Evolutionary conservation across 768 basidiomycete species (phyloP).

Genomic region (Serendipita sp.): DNA sequence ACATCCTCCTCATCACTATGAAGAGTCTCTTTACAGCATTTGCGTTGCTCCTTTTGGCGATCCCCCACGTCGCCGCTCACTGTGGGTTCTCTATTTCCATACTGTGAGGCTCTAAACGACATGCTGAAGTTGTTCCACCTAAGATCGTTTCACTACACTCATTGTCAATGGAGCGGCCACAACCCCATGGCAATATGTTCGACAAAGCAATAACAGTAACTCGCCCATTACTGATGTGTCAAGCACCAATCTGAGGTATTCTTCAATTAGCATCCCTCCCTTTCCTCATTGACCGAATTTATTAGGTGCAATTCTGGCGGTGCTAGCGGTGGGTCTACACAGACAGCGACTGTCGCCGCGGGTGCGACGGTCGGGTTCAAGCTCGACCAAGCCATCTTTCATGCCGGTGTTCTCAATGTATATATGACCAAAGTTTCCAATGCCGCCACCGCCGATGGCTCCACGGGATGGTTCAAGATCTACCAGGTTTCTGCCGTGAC

Average conservation of each 20-base stretch:
- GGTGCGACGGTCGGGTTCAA: neutral
- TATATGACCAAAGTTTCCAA: slow-evolving; percentile 7
- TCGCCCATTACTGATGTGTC: neutral
- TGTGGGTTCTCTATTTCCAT: neutral
- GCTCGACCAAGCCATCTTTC: neutral
- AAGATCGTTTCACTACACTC: neutral
- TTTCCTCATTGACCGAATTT: neutral
- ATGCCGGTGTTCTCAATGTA: neutral
- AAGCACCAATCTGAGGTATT: neutral
- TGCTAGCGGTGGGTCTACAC: neutral
- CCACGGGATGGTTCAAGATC: slow-evolving; percentile 8
- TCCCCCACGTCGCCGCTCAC: neutral
- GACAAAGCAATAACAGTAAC: neutral
- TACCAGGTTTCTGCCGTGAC: neutral
- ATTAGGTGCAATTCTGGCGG: neutral
- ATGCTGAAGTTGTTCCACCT: too few relatives aligned
- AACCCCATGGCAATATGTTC: neutral
- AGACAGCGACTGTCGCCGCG: neutral
- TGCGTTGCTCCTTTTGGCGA: neutral
- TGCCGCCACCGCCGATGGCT: slow-evolving; percentile 3
- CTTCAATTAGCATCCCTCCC: neutral
- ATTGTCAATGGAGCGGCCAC: neutral
- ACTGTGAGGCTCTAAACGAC: neutral
- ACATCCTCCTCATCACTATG: neutral
- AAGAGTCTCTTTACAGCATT: neutral